A percentile compares a stretch with the other conserved stretches of the same genome.
Conservation (phyloP, 345 rosid species). For the Lepidium didymum region DNA sequence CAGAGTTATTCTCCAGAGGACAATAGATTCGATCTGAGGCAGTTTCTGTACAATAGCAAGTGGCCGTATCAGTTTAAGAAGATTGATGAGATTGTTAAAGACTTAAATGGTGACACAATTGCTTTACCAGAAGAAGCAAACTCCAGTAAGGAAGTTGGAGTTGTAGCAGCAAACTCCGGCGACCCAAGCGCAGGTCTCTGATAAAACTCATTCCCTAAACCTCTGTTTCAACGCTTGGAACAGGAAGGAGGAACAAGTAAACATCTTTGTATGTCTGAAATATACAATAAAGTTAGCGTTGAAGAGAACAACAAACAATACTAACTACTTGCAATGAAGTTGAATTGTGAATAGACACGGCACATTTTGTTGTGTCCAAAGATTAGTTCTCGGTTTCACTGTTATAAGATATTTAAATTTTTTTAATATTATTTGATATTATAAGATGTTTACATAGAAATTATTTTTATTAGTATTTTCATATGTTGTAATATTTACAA, state of each 20-base stretch:
- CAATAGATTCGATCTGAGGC: constrained; percentile 84
- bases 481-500: no score
- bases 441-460: no score
- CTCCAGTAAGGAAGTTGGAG: constrained; percentile 39
- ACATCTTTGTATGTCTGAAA: not conserved
- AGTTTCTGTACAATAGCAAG: constrained; percentile 71
- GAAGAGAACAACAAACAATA: not conserved
- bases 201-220: not conserved
- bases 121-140: constrained; percentile 30
- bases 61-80: constrained; percentile 87
- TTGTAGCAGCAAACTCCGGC: constrained; percentile 57
- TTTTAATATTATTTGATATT: no score
- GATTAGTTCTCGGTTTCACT: not conserved
- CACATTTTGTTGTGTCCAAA: constrained; percentile 17
- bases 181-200: constrained; percentile 58
- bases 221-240: not conserved
- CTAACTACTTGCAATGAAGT: not conserved
- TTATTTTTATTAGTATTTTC: no score
- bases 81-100: constrained; percentile 72
- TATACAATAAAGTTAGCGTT: not conserved
- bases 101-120: constrained; percentile 49
- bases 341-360: not conserved
- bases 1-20: constrained; percentile 98
- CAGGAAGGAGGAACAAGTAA: not conserved
- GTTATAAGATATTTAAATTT: no score